A percentile compares a stretch with the other conserved stretches of the same genome.
Conservation (phyloP, 2,329 filamentous ascomycete species). For the Fusarium sororula region DNA sequence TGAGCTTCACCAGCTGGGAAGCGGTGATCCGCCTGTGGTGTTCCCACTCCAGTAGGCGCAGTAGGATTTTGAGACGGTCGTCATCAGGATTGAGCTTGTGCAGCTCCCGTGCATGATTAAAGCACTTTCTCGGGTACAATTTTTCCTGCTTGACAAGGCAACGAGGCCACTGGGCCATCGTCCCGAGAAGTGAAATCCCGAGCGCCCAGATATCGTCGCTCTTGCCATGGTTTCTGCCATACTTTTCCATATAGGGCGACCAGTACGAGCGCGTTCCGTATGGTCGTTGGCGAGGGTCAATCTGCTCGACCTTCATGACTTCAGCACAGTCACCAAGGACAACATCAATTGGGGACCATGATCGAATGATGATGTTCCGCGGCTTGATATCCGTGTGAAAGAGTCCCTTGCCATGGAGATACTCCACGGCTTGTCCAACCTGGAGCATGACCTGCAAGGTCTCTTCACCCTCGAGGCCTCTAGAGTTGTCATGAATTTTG, state of each 20-base stretch:
- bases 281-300: conserved; percentile 7
- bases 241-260: conserved; percentile 43
- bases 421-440: conserved; percentile 38
- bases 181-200: conserved; percentile 44
- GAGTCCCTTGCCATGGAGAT: conserved; percentile 36
- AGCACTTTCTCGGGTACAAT: conserved; percentile 40
- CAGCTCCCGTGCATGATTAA: conserved; percentile 37
- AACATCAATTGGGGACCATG: conserved; percentile 41
- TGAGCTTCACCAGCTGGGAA: conserved; percentile 24
- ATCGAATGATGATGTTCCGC: conserved; percentile 45
- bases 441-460: conserved; percentile 38
- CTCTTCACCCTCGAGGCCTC: conserved; percentile 27
- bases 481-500: conserved; percentile 35
- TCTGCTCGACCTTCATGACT: conserved; percentile 29
- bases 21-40: conserved; percentile 30
- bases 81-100: conserved; percentile 38
- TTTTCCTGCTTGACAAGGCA: conserved; percentile 23
- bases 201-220: conserved; percentile 50
- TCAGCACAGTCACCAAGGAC: conserved; percentile 47
- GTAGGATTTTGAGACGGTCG: conserved; percentile 34
- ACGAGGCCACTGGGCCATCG: conserved; percentile 44
- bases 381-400: conserved; percentile 48
- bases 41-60: conserved; percentile 36
- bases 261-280: conserved; percentile 43
- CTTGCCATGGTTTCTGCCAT: conserved; percentile 30